phyloP scores from a whole-genome alignment of 2,329 filamentous ascomycete species.

The Apiospora arundinis region DNA sequence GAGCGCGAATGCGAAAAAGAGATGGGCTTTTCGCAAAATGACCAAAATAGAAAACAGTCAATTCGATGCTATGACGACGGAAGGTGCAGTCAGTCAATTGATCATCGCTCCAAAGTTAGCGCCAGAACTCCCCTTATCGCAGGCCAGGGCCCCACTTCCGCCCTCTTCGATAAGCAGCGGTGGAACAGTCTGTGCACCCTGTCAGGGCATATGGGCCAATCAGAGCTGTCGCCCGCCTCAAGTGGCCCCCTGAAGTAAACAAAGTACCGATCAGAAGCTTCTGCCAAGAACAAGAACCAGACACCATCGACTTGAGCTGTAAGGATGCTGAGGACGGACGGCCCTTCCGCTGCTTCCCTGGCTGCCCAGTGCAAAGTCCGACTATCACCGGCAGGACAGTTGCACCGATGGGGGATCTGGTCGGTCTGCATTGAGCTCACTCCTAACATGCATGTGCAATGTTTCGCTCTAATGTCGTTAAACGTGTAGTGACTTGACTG shows the following conservation, averaged over 20 bases:
- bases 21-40: constrained; percentile 1
- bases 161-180: constrained; percentile 2
- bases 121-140: background rate
- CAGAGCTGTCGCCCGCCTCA: background rate
- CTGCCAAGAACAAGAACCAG: background rate
- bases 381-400: constrained; percentile 1
- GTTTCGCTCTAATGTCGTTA: background rate
- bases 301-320: background rate
- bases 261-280: constrained; percentile 17
- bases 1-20: background rate
- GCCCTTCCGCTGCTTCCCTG: background rate
- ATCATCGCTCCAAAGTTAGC: constrained; percentile 17
- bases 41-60: background rate
- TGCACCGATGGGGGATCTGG: background rate
- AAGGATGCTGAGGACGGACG: background rate
- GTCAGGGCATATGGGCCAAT: background rate
- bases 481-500: background rate
- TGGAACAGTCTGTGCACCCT: constrained; percentile 4
- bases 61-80: constrained; percentile 14
- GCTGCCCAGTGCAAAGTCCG: background rate
- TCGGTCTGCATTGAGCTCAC: background rate
- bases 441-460: background rate
- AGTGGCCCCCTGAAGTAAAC: constrained; percentile 14
- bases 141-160: background rate
- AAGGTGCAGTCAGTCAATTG: constrained; percentile 18